A percentile compares a stretch with the other conserved stretches of the same genome.
These are phyloP conservation scores for Termitomyces titanicus DNA, from an alignment of 768 basidiomycete genomes.

Conservation along the genomic window DNA sequence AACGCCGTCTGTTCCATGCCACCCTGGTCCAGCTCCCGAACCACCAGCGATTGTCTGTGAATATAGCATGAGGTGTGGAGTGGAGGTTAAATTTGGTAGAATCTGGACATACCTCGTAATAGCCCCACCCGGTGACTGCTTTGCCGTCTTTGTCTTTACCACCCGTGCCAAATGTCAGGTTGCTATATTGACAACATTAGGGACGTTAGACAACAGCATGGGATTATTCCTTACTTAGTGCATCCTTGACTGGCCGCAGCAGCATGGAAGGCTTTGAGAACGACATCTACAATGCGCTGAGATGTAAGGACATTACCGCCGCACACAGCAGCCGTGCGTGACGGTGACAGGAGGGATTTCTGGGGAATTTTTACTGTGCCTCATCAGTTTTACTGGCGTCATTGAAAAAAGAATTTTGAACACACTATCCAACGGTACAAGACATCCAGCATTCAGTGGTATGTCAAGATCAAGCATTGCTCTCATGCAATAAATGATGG, in stretches of 20 bases:
- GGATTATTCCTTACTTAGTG: slow-evolving; percentile 63
- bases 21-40: slow-evolving; percentile 82
- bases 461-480: slow-evolving; percentile 85
- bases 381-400: neutral
- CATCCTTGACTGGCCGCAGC: slow-evolving; percentile 92
- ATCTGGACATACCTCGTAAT: slow-evolving; percentile 60
- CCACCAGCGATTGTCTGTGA: slow-evolving; percentile 91
- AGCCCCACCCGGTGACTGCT: slow-evolving; percentile 81
- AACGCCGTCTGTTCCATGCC: slow-evolving; percentile 92
- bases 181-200: slow-evolving; percentile 37
- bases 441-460: slow-evolving; percentile 90
- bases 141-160: slow-evolving; percentile 83
- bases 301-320: slow-evolving; percentile 91
- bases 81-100: slow-evolving; percentile 7
- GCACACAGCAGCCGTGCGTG: slow-evolving; percentile 85
- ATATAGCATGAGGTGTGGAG: slow-evolving; percentile 2
- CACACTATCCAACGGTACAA: slow-evolving; percentile 79
- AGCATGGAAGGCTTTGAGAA: slow-evolving; percentile 88
- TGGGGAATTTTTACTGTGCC: slow-evolving; percentile 71
- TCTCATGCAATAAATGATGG: slow-evolving; percentile 87
- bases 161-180: slow-evolving; percentile 85
- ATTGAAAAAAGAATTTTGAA: neutral
- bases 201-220: slow-evolving; percentile 2
- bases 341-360: slow-evolving; percentile 78
- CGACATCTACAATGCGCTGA: slow-evolving; percentile 92